A percentile compares a stretch with the other conserved stretches of the same genome.
These are phyloP conservation scores for Durusdinium trenchii DNA, from an alignment of 73 alveolate species.

Conservation along the genomic window DNA sequence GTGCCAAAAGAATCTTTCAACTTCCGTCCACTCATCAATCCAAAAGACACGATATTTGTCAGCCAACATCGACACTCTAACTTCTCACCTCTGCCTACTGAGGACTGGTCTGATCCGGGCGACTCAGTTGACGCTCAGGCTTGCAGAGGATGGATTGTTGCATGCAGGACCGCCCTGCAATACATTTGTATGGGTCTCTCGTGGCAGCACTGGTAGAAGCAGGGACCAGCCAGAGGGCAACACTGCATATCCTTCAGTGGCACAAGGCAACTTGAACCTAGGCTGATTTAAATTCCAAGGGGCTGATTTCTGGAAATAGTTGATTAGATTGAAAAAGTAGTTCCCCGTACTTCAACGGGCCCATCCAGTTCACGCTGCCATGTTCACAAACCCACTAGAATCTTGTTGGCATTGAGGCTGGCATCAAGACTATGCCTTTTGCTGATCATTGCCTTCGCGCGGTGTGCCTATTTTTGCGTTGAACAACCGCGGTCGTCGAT, in stretches of 20 bases:
- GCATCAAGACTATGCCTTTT: background rate
- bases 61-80: too few species aligned
- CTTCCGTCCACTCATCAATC: too few species aligned
- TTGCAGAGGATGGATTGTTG: background rate
- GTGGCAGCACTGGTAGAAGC: background rate
- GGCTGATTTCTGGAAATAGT: background rate
- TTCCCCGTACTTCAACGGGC: background rate
- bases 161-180: conserved; percentile 18
- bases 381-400: too few species aligned
- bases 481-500: background rate
- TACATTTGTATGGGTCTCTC: background rate
- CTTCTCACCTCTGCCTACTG: background rate
- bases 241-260: background rate
- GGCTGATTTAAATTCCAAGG: background rate
- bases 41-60: too few species aligned
- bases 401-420: too few species aligned
- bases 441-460: background rate
- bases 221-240: background rate
- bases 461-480: background rate
- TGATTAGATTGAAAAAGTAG: too few species aligned
- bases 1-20: too few species aligned
- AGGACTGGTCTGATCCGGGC: background rate
- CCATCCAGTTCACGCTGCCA: too few species aligned
- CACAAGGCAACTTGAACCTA: background rate
- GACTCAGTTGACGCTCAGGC: background rate